Evolutionary conservation across 1,284 basidiomycete species (phyloP), one percentile per base, ranked within the genome.

Genomic region (Tetrapyrgos nigripes): DNA sequence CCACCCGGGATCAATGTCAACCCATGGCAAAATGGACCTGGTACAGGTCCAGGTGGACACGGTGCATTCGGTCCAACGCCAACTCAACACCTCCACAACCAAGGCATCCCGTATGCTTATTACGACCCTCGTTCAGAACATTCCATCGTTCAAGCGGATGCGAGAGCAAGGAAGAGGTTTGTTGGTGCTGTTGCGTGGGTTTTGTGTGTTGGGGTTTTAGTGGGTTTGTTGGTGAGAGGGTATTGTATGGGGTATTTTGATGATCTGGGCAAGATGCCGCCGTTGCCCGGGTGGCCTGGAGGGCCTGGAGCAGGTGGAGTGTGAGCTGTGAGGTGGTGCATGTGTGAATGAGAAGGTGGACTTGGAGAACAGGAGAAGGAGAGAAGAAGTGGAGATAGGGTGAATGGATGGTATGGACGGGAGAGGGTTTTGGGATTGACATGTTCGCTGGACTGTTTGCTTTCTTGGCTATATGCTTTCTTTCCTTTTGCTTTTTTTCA

Each of bases 71-170:
- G 47, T 5, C 52, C 63, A 65, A 45, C 45, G 50, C 43, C 73
- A 69, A 56, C 50, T 47, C 56, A 58, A 28, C 43, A 50, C 19
- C 26, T 47, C 10, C 49, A 45, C 33, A 46, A 43, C 17, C 40
- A 26, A 3, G 52, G 29, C 23, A 61, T 77, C 31, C 71, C 74
- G 28, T 77, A 76, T 57, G 70, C 81, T 9, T 85, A 84, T 65
- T 79, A 84, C 66, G 83, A 82, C 62, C 74, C 79, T 17, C 76
- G 70, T 21, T 80, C 80, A 28, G 67, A 72, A 26, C 72, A 80
- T 54, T 77, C 71, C 66, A 73, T 74, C 55, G 74, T 64, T 68
- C 81, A 69, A 66, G 87, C 76, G 62, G 79, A 72, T 66, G 67
- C 66, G 45, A 73, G 79, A 57, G 81, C 81, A 50, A 71, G 74